phyloP scores from a whole-genome alignment of 495 filamentous ascomycete species.

The Aspergillus saccharolyticus region DNA sequence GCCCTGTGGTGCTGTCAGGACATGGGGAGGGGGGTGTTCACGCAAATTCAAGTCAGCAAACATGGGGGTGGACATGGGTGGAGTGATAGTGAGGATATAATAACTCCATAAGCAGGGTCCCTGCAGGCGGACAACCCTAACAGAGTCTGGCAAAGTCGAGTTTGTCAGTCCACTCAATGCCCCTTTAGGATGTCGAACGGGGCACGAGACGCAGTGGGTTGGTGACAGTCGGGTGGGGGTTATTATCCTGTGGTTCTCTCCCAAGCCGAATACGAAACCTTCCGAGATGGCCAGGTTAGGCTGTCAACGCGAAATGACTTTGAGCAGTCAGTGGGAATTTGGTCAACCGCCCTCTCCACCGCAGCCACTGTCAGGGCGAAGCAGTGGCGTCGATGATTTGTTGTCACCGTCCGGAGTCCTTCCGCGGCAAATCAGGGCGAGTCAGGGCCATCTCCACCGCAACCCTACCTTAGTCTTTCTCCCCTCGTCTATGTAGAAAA shows the following conservation, averaged over 20 bases:
- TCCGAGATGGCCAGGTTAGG: not conserved
- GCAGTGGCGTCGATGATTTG: not conserved
- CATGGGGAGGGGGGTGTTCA: not conserved
- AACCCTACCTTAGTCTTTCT: not conserved
- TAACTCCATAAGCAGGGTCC: not conserved
- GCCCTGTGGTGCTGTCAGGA: not conserved
- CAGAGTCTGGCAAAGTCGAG: not conserved
- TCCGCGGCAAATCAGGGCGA: not conserved
- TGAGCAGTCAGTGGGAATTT: too few relatives aligned
- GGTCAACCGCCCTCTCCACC: not conserved
- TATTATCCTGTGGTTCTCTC: too few relatives aligned
- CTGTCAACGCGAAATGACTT: too few relatives aligned
- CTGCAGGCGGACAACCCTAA: not conserved
- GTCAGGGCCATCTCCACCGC: not conserved
- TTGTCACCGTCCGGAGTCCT: not conserved
- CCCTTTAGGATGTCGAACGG: not conserved
- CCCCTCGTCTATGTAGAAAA: not conserved
- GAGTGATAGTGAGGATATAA: constrained; percentile 1
- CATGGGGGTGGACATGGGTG: not conserved
- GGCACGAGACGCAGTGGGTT: not conserved
- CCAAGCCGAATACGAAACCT: too few relatives aligned
- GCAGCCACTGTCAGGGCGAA: not conserved
- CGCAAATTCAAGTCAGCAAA: not conserved
- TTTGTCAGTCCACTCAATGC: not conserved
- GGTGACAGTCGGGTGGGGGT: not conserved